Evolutionary conservation across 108 stramenopile species (phyloP).

Genomic region (Bacterosira constricta): DNA sequence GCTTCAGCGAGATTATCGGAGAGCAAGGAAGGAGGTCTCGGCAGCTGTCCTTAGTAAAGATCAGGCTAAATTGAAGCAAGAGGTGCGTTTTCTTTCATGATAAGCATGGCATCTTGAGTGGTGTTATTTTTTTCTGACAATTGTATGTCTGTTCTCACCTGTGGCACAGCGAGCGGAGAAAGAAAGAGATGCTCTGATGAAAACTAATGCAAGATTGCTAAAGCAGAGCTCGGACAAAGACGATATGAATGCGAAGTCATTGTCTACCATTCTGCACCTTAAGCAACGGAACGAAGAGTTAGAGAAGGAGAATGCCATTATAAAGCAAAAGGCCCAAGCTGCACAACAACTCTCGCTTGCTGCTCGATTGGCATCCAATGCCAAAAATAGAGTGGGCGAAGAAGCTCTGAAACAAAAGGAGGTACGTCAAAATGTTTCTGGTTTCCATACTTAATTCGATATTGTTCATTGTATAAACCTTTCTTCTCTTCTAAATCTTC

Average conservation of each 20-base stretch:
- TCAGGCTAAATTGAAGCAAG: constrained; percentile 74
- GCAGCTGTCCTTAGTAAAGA: constrained; percentile 75
- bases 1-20: constrained; percentile 63
- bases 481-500: not conserved
- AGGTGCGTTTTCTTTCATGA: constrained; percentile 36
- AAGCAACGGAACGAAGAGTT: constrained; percentile 80
- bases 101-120: not conserved
- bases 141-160: not conserved
- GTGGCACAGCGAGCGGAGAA: constrained; percentile 59
- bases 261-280: constrained; percentile 84
- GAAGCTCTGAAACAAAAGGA: constrained; percentile 70
- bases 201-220: constrained; percentile 73
- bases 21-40: constrained; percentile 72
- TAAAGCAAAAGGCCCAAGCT: constrained; percentile 78
- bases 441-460: not conserved
- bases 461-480: not conserved
- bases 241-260: constrained; percentile 87
- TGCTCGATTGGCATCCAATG: constrained; percentile 82
- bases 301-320: constrained; percentile 63
- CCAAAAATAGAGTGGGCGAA: constrained; percentile 76
- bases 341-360: constrained; percentile 80
- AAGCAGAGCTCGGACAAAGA: constrained; percentile 87
- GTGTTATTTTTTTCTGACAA: not conserved
- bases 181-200: constrained; percentile 68
- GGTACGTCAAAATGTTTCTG: constrained; percentile 3